These are phyloP conservation scores for Boletus edulis DNA, from an alignment of 768 basidiomycete species.

Conservation along the genomic window DNA sequence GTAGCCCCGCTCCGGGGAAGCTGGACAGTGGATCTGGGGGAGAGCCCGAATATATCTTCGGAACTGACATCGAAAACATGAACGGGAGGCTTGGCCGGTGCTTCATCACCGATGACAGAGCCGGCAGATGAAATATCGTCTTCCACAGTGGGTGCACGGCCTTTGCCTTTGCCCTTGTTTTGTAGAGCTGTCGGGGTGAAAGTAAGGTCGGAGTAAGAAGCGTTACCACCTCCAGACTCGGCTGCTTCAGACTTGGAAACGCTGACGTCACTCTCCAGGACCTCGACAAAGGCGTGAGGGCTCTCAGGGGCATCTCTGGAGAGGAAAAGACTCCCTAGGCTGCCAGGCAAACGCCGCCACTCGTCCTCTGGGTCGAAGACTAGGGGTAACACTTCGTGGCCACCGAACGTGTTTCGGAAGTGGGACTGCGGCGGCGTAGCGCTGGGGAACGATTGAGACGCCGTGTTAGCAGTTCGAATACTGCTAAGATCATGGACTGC, in stretches of 20 bases:
- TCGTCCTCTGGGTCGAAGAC: constrained; percentile 53
- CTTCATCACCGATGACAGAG: constrained; percentile 41
- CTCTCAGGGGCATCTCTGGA: constrained; percentile 34
- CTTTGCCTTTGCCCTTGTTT: constrained; percentile 52
- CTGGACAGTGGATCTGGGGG: constrained; percentile 13
- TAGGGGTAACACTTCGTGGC: constrained; percentile 42
- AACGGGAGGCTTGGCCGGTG: constrained; percentile 55
- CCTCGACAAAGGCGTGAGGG: constrained; percentile 66
- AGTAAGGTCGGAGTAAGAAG: constrained; percentile 24
- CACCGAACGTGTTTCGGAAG: constrained; percentile 63
- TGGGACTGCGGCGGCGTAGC: constrained; percentile 33
- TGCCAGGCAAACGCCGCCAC: constrained; percentile 58
- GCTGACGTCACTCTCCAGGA: constrained; percentile 43
- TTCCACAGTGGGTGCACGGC: constrained; percentile 27
- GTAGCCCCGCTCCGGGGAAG: constrained; percentile 19
- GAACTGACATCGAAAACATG: constrained; percentile 50
- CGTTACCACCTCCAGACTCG: constrained; percentile 34
- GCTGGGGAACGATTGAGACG: constrained; percentile 32
- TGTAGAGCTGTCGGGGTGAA: constrained; percentile 12
- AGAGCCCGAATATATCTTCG: constrained; percentile 25
- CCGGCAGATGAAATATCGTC: constrained; percentile 38
- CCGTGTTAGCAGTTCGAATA: constrained; percentile 33
- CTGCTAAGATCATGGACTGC: constrained; percentile 55
- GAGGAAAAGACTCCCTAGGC: constrained; percentile 41
- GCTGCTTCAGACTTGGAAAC: constrained; percentile 30